Percentiles rank a stretch among this genome's conserved stretches.
phyloP scores from a whole-genome alignment of 345 rosid species.

The Bruguiera sexangula region DNA sequence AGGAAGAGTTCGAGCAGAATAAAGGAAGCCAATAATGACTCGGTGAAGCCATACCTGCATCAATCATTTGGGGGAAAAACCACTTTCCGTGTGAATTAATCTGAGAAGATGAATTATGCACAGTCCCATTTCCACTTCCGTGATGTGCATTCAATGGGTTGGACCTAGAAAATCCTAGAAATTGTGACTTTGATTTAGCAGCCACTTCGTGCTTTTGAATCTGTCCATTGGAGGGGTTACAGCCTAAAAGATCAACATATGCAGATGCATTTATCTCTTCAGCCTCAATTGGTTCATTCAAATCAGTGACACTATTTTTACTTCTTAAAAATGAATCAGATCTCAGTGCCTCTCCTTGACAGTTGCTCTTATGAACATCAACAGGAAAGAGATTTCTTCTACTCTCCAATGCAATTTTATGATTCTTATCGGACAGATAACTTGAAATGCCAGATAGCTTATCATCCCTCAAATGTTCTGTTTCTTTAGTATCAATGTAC shows the following conservation, averaged over 20 bases:
- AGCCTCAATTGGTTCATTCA: constrained; percentile 68
- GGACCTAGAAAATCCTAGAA: constrained; percentile 42
- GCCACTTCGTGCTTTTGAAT: constrained; percentile 34
- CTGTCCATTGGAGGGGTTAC: constrained; percentile 30
- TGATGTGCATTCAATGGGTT: constrained; percentile 27
- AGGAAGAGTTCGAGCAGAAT: constrained; percentile 1
- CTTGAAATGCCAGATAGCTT: constrained; percentile 37
- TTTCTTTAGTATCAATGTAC: constrained; percentile 60
- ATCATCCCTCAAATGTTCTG: constrained; percentile 32
- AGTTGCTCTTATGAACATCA: constrained; percentile 36
- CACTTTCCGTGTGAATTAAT: constrained; percentile 31
- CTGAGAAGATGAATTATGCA: constrained; percentile 20
- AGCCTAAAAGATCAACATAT: constrained; percentile 31
- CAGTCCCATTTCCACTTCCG: constrained; percentile 29
- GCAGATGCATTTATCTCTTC: constrained; percentile 45
- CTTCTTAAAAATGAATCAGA: constrained; percentile 39
- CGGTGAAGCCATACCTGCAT: constrained; percentile 49
- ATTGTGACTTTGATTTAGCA: constrained; percentile 29
- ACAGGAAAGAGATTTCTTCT: constrained; percentile 32
- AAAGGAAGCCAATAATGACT: constrained; percentile 12
- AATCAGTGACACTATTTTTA: constrained; percentile 54
- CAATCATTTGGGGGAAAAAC: constrained; percentile 40
- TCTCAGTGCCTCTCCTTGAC: constrained; percentile 32
- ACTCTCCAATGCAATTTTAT: constrained; percentile 33
- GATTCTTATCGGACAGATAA: constrained; percentile 44